phyloP scores from a whole-genome alignment of 2,329 filamentous ascomycete species.

The Botrytis sinoallii region DNA sequence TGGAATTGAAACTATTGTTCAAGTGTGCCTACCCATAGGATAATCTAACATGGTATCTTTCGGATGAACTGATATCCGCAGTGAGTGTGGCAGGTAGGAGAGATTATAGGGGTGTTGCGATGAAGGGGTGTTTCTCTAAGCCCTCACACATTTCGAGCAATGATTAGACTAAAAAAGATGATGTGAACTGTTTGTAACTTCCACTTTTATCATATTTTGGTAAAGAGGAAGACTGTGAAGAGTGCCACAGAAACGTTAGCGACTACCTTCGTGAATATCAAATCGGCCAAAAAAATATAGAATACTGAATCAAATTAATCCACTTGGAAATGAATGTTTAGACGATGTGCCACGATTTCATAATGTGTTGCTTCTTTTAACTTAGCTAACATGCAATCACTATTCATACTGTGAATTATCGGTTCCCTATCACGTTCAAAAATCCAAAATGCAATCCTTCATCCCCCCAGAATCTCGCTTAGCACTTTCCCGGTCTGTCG shows the following conservation, averaged over 20 bases:
- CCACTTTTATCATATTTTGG: neutral
- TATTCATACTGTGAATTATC: neutral
- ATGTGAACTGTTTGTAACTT: neutral
- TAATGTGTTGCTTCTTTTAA: neutral
- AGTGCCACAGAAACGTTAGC: neutral
- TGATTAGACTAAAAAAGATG: neutral
- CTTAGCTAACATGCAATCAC: neutral
- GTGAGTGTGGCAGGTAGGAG: neutral
- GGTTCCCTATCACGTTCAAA: neutral
- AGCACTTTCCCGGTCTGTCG: neutral
- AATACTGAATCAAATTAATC: neutral
- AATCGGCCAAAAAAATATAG: neutral
- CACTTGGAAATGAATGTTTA: neutral
- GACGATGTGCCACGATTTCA: neutral
- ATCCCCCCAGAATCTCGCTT: neutral
- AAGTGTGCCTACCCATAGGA: neutral
- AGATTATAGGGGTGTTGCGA: neutral
- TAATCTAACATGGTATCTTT: neutral
- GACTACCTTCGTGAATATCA: neutral
- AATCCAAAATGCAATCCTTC: neutral
- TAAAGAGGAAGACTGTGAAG: neutral
- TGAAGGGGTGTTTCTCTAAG: neutral
- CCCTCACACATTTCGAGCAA: neutral
- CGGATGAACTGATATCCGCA: neutral
- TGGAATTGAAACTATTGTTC: neutral